Evolutionary conservation across 495 filamentous ascomycete species (phyloP).

Genomic region (Saxophila tyrrhenica): DNA sequence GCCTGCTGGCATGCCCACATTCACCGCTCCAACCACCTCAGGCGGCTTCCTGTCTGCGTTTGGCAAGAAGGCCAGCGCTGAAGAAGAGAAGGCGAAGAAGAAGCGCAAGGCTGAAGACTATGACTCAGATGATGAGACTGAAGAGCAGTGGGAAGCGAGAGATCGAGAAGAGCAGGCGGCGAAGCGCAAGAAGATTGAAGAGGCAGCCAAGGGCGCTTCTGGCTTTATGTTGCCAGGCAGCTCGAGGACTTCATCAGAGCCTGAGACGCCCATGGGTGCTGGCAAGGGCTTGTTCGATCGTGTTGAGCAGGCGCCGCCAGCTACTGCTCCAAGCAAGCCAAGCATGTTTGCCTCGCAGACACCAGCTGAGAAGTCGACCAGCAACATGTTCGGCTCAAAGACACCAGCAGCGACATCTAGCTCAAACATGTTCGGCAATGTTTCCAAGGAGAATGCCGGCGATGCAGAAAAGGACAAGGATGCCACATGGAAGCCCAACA

Average conservation of each 20-base stretch:
- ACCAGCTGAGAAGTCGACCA: background rate
- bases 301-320: slow-evolving; percentile 1
- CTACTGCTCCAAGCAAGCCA: slow-evolving; percentile 6
- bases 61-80: slow-evolving; percentile 13
- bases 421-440: slow-evolving; percentile 4
- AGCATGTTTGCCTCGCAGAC: background rate
- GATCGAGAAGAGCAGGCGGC: slow-evolving; percentile 15
- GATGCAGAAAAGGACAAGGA: slow-evolving; percentile 10
- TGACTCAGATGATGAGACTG: slow-evolving; percentile 21
- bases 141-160: slow-evolving; percentile 16
- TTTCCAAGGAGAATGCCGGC: background rate
- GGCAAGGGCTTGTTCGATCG: slow-evolving; percentile 19
- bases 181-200: slow-evolving; percentile 17
- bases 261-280: background rate
- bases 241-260: background rate
- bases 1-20: background rate
- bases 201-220: slow-evolving; percentile 9
- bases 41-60: slow-evolving; percentile 17
- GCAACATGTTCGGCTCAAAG: slow-evolving; percentile 1
- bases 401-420: background rate
- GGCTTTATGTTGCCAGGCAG: slow-evolving; percentile 1
- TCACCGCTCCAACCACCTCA: slow-evolving; percentile 2
- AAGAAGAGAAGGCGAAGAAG: slow-evolving; percentile 10
- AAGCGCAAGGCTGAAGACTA: slow-evolving; percentile 21
- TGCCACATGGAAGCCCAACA: slow-evolving; percentile 17